Base-by-base conservation (phyloP, 176 grass and related monocot genomes). In the Musa schizocarpa region DNA sequence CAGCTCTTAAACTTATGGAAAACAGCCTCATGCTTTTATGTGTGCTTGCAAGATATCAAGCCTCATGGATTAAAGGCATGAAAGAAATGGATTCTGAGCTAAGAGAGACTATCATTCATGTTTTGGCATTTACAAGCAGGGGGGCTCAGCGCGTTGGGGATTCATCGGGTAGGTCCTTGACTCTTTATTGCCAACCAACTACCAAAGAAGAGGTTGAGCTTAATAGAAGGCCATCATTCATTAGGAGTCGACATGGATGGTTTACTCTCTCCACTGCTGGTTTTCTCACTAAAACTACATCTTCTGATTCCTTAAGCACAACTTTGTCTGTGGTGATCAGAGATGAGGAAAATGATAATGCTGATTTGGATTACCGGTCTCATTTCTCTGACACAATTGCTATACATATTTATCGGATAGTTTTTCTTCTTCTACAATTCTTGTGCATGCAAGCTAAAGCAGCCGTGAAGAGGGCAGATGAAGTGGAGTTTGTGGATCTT, bases 111-210 rank as follows among this genome's bases (percentile, higher is more conserved):
- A 74, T 91, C 71, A 98, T 98, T 74, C 88, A 98, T 82, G 75
- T 98, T 68, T 84, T 98, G 80, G 84, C 95, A 21, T 91, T 91
- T 85, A 87, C 93, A 83, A 98, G 95, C 84, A 93, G 76, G 82
- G 88, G 86, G 81, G 72, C 9, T 85, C 43, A 78, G 54, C 85
- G 66, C 22, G 59, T 77, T 53, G 54, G 79, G 23, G 80, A 89
- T 75, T 82, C 82, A 17, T 43, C 74, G 14, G 80, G 68, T 24
- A 79, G 76, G 83, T 82, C 26, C 52, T 78, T 48, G 22, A 79
- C 70, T 14, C 85, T 88, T 68, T 53, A 79, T 78, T 97, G 85
- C 27, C 86, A 76, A 76, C 88, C 90, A 77, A 71, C 75, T 81
- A 53, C 27, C 54, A 91, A 84, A 80, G 95, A 91, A 69, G 95